Conservation (phyloP, 2,329 filamentous ascomycete species). For the Tolypocladium tropicale region DNA sequence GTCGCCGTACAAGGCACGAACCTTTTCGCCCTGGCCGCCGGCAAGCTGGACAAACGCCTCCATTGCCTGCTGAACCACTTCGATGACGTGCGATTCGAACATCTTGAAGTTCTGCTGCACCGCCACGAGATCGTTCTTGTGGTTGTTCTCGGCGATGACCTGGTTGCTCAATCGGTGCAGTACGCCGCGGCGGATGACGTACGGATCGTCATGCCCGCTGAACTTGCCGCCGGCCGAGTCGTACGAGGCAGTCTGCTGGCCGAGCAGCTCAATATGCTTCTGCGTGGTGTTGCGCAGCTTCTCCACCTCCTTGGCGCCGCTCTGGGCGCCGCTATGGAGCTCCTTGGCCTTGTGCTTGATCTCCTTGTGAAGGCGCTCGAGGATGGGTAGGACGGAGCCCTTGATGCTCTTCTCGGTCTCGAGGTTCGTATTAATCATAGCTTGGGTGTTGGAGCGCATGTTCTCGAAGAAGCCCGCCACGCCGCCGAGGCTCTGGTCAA, state of each 20-base stretch:
- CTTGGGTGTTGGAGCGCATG: constrained; percentile 85
- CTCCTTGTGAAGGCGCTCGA: constrained; percentile 86
- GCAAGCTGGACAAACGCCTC: constrained; percentile 75
- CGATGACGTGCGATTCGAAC: constrained; percentile 79
- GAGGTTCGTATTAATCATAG: constrained; percentile 75
- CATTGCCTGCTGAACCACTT: constrained; percentile 73
- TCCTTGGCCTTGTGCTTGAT: constrained; percentile 97
- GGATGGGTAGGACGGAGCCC: constrained; percentile 72
- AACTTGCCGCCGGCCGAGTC: constrained; percentile 67
- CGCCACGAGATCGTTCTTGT: constrained; percentile 78
- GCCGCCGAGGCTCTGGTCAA: constrained; percentile 81
- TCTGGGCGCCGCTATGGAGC: constrained; percentile 67
- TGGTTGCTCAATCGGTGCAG: constrained; percentile 81
- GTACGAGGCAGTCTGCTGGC: constrained; percentile 71
- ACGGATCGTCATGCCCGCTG: constrained; percentile 70
- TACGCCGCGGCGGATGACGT: constrained; percentile 73
- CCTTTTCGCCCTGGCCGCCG: constrained; percentile 71
- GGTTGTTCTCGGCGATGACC: constrained; percentile 91
- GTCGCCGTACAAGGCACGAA: constrained; percentile 70
- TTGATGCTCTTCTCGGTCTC: constrained; percentile 91
- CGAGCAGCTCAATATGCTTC: constrained; percentile 91
- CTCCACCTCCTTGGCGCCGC: constrained; percentile 82
- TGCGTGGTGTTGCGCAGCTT: constrained; percentile 79
- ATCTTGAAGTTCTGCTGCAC: constrained; percentile 84
- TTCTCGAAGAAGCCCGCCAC: constrained; percentile 89